Evolutionary conservation across 1,284 basidiomycete species (phyloP), one percentile per base, ranked within the genome.

Genomic region (Cryptococcus neoformans): DNA sequence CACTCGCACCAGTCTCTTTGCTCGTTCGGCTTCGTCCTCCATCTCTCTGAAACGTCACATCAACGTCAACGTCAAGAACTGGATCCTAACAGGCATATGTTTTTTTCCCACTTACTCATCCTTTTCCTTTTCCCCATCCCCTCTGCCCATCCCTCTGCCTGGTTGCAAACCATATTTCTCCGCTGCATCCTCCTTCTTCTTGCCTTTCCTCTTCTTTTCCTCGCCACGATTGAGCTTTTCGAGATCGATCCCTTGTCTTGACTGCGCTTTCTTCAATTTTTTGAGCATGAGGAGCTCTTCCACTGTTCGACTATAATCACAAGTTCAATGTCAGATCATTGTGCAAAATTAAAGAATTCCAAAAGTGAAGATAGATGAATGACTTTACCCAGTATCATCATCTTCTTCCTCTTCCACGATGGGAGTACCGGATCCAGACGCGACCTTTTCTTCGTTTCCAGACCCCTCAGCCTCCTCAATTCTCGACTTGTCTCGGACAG

Each of bases 271-370:
- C 47, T 87, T 83, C 21, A 21, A 21, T 21, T 94, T 89, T 41
- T 92, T 84, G 11, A 97, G 79, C 55, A 92, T 87, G 40, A 96
- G 83, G 17, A 98, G 81, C 55, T 98, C 93, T 62, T 89, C 83
- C 35, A 96, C 74, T 2, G 78, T 78, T 44, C 70, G 69, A 37
- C 73, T 75, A 59, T n/a, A 5, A 45, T 3, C 4, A 12, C 28
- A 34, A 6, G 9, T 12, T 35, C 14, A 42, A 11, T n/a, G 11
- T 7, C 40, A 21, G 37, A 21, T 21, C 21, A 21, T 21, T 21
- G 6, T 42, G 1, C 2, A 34, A 6, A 9, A 7, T 35, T 21
- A 21, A 21, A 21, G 21, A 7, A 42, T 28, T n/a, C 6, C 40
- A 21, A 21, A 21, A 21, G 21, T 21, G 21, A 9, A 11, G 42